Conservation (phyloP, 1,139 yeast genomes). For the Blastobotrys buckinghamii region DNA sequence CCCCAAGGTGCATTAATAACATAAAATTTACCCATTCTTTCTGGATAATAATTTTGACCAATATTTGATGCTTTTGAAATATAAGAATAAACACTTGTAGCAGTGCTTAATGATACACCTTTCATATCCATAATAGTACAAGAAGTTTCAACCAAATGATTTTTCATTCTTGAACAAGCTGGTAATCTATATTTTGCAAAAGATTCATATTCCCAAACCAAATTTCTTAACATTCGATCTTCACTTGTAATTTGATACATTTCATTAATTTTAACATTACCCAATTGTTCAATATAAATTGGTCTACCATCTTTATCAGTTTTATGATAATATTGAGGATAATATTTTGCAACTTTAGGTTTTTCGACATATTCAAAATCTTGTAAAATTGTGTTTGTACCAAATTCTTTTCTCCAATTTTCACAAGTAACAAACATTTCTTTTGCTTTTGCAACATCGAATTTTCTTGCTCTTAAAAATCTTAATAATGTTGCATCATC, state of each 20-base stretch:
- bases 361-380: constrained; percentile 91
- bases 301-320: constrained; percentile 97
- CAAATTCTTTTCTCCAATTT: constrained; percentile 83
- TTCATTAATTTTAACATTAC: constrained; percentile 79
- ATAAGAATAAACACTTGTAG: constrained; percentile 78
- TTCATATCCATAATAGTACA: constrained; percentile 94
- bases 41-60: constrained; percentile 98
- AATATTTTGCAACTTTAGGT: constrained; percentile 78
- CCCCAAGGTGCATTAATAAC: constrained; percentile 97
- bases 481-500: constrained; percentile 90
- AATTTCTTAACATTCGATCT: constrained; percentile 91
- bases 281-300: constrained; percentile 88
- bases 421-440: constrained; percentile 86
- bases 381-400: constrained; percentile 75
- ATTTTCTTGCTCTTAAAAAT: constrained; percentile 92
- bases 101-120: constrained; percentile 82
- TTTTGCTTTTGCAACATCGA: constrained; percentile 71
- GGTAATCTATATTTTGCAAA: constrained; percentile 81
- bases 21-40: constrained; percentile 97
- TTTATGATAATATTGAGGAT: constrained; percentile 97
- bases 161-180: constrained; percentile 84
- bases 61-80: constrained; percentile 89
- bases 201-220: constrained; percentile 97
- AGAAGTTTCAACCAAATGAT: constrained; percentile 81
- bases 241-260: constrained; percentile 92